Evolutionary conservation across 768 basidiomycete genomes (phyloP).

Genomic region (Mycena rosella): DNA sequence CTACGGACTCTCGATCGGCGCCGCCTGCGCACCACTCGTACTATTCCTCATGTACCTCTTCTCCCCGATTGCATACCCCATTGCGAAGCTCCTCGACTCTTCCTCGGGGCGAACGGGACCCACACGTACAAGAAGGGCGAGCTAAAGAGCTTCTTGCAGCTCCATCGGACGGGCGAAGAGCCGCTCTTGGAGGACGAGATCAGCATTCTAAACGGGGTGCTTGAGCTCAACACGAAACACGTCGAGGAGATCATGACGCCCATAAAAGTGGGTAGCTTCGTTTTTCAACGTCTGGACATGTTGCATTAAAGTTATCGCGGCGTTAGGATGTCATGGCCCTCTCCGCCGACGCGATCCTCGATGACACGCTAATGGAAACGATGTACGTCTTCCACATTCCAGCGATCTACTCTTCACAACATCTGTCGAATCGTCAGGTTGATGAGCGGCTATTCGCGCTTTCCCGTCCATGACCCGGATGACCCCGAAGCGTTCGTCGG

Average conservation of each 20-base stretch:
- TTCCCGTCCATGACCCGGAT: conserved; percentile 71
- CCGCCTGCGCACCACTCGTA: no score
- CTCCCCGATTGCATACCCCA: no score
- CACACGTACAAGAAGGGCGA: conserved; percentile 57
- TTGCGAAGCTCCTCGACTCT: no score
- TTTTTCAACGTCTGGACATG: no score
- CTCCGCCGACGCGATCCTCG: conserved; percentile 80
- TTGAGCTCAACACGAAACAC: conserved; percentile 85
- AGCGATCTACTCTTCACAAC: conserved; percentile 49
- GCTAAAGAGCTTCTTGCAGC: conserved; percentile 82
- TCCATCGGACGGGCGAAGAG: conserved; percentile 83
- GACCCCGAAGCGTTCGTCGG: conserved; percentile 69
- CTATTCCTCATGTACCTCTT: no score
- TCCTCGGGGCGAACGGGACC: no score
- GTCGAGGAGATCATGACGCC: no score
- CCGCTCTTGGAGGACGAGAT: conserved; percentile 87
- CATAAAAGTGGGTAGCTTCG: no score
- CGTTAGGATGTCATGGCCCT: conserved; percentile 88
- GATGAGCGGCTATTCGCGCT: conserved; percentile 71
- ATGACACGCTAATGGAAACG: conserved; percentile 83
- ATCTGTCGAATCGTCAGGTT: not conserved
- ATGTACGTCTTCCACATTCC: conserved; percentile 65
- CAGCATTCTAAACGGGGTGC: conserved; percentile 81
- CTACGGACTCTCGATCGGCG: no score
- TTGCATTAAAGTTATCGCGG: no score